These are phyloP conservation scores for Pholiota molesta DNA, from an alignment of 768 basidiomycete species.

Conservation along the genomic window DNA sequence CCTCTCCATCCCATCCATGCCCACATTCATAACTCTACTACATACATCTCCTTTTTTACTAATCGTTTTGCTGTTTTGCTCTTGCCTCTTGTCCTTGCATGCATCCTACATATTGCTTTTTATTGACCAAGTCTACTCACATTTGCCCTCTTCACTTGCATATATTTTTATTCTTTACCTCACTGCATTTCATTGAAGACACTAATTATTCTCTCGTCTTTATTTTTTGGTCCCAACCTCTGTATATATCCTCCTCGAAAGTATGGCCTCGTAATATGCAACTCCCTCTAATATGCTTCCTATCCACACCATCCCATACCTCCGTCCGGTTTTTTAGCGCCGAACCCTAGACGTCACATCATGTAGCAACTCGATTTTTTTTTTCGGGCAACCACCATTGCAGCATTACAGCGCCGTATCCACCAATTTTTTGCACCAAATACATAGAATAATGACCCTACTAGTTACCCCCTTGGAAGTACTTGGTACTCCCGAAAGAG, in stretches of 20 bases:
- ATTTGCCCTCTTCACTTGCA: slow-evolving; percentile 23
- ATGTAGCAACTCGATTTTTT: slow-evolving; percentile 10
- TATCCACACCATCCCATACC: neutral
- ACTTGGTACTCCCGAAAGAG: neutral
- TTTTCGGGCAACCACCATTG: neutral
- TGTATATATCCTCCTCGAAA: slow-evolving; percentile 25
- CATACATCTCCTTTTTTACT: slow-evolving; percentile 15
- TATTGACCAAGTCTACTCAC: slow-evolving; percentile 26
- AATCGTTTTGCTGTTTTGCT: slow-evolving; percentile 43
- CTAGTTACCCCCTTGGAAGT: neutral
- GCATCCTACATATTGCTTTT: slow-evolving; percentile 24
- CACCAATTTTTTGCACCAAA: slow-evolving; percentile 1
- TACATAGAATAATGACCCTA: neutral
- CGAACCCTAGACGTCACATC: slow-evolving; percentile 8
- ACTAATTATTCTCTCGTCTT: slow-evolving; percentile 4
- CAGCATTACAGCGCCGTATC: slow-evolving; percentile 1
- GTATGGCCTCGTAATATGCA: slow-evolving; percentile 16
- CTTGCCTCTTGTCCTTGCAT: slow-evolving; percentile 28
- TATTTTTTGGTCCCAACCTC: slow-evolving; percentile 24
- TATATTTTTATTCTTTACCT: slow-evolving; percentile 25
- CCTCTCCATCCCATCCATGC: slow-evolving; percentile 7
- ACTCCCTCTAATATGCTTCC: slow-evolving; percentile 10
- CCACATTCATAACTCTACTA: slow-evolving; percentile 7
- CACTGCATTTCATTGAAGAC: slow-evolving; percentile 21
- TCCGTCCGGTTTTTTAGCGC: neutral